Percentiles rank a stretch among this genome's conserved stretches.
Conservation (phyloP, 1,284 basidiomycete species). For the Tilletia horrida region DNA sequence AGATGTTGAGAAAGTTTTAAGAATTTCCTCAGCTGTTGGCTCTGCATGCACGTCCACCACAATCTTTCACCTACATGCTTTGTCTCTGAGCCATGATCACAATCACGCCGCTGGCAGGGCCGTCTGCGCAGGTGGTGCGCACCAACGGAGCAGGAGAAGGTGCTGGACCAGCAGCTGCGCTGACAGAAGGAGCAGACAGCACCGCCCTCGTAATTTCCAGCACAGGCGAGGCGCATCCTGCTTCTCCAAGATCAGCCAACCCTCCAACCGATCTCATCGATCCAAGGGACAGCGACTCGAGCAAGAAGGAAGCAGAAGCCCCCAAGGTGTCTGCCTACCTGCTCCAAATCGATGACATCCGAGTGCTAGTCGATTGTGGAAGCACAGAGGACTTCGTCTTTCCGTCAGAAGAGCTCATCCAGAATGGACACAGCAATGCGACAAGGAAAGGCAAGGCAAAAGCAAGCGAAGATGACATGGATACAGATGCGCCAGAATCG, state of each 20-base stretch:
- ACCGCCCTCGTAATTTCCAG: conserved; percentile 7
- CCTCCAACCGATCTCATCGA: not conserved
- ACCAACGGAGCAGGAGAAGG: not conserved
- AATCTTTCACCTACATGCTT: no score
- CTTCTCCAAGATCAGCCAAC: not conserved
- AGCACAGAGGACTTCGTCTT: conserved; percentile 50
- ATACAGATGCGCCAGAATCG: not conserved
- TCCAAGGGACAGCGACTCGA: not conserved
- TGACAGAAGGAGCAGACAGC: not conserved
- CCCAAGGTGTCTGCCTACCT: conserved; percentile 63
- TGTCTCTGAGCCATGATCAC: conserved; percentile 5
- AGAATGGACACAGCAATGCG: no score
- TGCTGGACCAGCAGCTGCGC: not conserved
- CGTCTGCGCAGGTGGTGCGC: not conserved
- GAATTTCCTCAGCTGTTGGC: no score
- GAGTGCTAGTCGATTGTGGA: conserved; percentile 90
- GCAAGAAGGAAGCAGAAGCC: conserved; percentile 31
- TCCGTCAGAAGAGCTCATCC: not conserved
- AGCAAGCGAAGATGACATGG: not conserved
- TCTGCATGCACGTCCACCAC: no score
- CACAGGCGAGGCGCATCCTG: not conserved
- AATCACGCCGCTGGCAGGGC: conserved; percentile 7
- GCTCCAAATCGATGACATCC: conserved; percentile 88
- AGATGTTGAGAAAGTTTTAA: no score
- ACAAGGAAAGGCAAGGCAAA: conserved; percentile 7